These are phyloP conservation scores for Paxillus ammoniavirescens DNA, from an alignment of 768 basidiomycete genomes.

Conservation along the genomic window DNA sequence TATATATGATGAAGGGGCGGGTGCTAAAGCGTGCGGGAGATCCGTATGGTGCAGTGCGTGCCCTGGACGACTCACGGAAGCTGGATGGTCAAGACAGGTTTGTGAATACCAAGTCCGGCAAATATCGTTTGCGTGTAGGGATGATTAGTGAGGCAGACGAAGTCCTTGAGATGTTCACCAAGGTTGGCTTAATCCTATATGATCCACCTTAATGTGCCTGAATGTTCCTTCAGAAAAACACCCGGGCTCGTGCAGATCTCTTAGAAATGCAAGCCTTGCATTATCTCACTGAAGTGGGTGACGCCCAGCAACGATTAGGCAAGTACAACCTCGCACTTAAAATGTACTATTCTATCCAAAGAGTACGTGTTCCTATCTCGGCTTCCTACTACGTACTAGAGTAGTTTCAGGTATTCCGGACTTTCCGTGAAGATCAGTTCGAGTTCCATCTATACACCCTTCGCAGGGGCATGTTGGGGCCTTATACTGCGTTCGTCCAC, in stretches of 20 bases:
- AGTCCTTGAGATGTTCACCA: slow-evolving; percentile 86
- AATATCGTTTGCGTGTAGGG: slow-evolving; percentile 85
- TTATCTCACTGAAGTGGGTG: slow-evolving; percentile 81
- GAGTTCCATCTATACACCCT: slow-evolving; percentile 97
- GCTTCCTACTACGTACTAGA: slow-evolving; percentile 5
- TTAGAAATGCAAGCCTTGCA: slow-evolving; percentile 96
- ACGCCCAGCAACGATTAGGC: slow-evolving; percentile 62
- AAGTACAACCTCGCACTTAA: slow-evolving; percentile 81
- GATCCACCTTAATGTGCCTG: slow-evolving; percentile 1
- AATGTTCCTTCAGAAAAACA: slow-evolving; percentile 73
- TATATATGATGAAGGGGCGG: slow-evolving; percentile 79
- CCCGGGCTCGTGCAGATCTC: slow-evolving; percentile 74
- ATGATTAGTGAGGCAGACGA: slow-evolving; percentile 71
- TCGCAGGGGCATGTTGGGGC: slow-evolving; percentile 82
- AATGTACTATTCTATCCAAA: slow-evolving; percentile 73
- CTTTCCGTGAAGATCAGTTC: slow-evolving; percentile 92
- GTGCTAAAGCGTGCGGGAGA: slow-evolving; percentile 88
- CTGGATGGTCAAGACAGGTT: slow-evolving; percentile 95
- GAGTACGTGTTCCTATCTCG: slow-evolving; percentile 42
- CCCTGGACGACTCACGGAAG: slow-evolving; percentile 76
- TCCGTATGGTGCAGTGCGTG: slow-evolving; percentile 64
- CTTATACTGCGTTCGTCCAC: slow-evolving; percentile 74
- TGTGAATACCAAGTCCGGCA: slow-evolving; percentile 90
- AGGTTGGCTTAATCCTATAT: slow-evolving; percentile 50
- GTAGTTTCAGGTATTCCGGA: slow-evolving; percentile 64